Percentiles rank a stretch among this genome's conserved stretches.
phyloP scores from a whole-genome alignment of 2,329 filamentous ascomycete genomes.

The Trichoderma sp. region DNA sequence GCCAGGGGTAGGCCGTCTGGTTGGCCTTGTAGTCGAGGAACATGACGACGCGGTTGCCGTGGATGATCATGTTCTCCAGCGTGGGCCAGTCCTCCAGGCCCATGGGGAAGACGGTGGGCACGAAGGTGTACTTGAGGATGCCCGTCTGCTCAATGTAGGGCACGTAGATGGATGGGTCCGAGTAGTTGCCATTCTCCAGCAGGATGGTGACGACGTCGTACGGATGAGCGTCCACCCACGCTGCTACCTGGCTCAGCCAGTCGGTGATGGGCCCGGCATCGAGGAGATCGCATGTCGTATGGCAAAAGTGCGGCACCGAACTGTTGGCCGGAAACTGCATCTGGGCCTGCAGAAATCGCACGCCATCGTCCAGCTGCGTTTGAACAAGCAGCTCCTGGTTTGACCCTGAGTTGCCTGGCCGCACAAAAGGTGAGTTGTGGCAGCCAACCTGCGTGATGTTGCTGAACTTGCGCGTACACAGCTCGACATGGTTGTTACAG shows the following conservation, averaged over 20 bases:
- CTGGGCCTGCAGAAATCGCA: constrained; percentile 62
- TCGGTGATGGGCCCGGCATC: constrained; percentile 74
- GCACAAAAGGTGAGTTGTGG: constrained; percentile 79
- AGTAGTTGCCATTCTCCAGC: constrained; percentile 78
- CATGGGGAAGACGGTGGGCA: constrained; percentile 69
- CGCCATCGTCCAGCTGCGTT: constrained; percentile 73
- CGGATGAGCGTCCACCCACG: constrained; percentile 73
- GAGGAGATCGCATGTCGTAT: constrained; percentile 77
- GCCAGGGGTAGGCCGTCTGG: constrained; percentile 73
- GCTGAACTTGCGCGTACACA: constrained; percentile 73
- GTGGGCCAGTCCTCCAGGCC: constrained; percentile 77
- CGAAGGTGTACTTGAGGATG: constrained; percentile 69
- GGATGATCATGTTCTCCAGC: constrained; percentile 70
- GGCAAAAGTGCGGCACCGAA: constrained; percentile 69
- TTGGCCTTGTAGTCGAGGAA: constrained; percentile 85
- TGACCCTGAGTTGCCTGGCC: constrained; percentile 65
- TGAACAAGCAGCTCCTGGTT: constrained; percentile 70
- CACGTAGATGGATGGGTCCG: constrained; percentile 60
- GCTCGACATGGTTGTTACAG: constrained; percentile 76
- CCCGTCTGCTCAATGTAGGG: constrained; percentile 68
- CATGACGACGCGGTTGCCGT: constrained; percentile 67
- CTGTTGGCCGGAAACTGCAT: constrained; percentile 55
- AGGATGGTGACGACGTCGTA: constrained; percentile 87
- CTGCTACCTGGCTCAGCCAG: constrained; percentile 65
- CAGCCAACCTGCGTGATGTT: constrained; percentile 76